Percentiles rank a stretch among this genome's conserved stretches.
These are phyloP conservation scores for Fraxinus nigra DNA, from an alignment of 305 asterid species.

Conservation along the genomic window DNA sequence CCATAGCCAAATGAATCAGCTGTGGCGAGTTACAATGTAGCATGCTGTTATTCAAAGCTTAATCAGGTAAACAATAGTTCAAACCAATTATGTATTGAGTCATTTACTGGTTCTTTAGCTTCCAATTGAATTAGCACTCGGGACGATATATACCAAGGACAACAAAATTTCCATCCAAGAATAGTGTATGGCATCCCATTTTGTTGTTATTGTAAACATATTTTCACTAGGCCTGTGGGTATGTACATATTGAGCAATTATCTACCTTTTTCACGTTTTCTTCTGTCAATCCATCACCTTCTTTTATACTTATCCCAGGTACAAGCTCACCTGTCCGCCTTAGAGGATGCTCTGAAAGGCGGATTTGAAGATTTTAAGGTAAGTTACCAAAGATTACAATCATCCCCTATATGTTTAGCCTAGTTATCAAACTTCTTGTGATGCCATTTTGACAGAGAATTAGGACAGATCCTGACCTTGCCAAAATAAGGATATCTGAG, in stretches of 20 bases:
- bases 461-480: conserved; percentile 85
- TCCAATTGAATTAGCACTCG: not conserved
- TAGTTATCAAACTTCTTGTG: not conserved
- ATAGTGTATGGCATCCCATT: no score
- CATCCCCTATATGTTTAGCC: not conserved
- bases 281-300: not conserved
- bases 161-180: no score
- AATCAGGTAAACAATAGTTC: conserved; percentile 48
- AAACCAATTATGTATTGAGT: not conserved
- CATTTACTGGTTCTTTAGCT: not conserved
- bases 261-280: not conserved
- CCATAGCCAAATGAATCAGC: conserved; percentile 72
- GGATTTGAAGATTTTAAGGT: conserved; percentile 95
- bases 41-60: conserved; percentile 92
- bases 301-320: conserved; percentile 36
- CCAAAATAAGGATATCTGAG: conserved; percentile 55
- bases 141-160: no score
- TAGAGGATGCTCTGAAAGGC: conserved; percentile 70
- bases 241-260: not conserved
- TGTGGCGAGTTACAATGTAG: conserved; percentile 82
- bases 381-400: not conserved
- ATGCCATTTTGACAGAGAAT: conserved; percentile 54
- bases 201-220: no score
- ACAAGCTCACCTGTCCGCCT: conserved; percentile 88
- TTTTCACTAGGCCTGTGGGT: not conserved